Evolutionary conservation across 2,329 filamentous ascomycete species (phyloP).

Genomic region (Pseudonectria buxi): DNA sequence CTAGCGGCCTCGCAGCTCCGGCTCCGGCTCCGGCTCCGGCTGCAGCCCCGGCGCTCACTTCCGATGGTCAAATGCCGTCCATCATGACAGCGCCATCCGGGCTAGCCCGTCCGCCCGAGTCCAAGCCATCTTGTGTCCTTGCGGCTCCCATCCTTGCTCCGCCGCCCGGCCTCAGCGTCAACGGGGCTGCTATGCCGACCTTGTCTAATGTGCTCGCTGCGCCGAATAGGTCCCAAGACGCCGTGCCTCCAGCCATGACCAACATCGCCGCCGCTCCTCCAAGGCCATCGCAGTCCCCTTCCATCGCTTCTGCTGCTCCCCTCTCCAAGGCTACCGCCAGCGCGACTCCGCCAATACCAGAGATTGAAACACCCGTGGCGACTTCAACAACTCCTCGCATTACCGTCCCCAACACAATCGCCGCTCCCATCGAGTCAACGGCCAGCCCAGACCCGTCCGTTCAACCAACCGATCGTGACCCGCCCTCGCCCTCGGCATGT

Average conservation of each 20-base stretch:
- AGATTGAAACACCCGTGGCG: too few relatives aligned
- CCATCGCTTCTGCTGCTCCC: not conserved
- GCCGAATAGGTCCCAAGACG: conserved; percentile 33
- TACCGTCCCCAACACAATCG: conserved; percentile 4
- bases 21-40: conserved; percentile 7
- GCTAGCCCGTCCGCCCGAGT: conserved; percentile 17
- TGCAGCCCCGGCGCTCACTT: conserved; percentile 6
- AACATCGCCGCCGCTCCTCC: conserved; percentile 12
- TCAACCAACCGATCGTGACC: conserved; percentile 13
- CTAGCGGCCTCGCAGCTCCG: conserved; percentile 16
- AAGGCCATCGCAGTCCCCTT: conserved; percentile 5
- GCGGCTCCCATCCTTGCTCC: conserved; percentile 33
- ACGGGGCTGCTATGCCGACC: conserved; percentile 19
- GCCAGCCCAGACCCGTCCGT: conserved; percentile 7
- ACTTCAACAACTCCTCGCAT: conserved; percentile 3
- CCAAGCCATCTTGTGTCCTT: conserved; percentile 28
- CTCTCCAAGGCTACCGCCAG: not conserved
- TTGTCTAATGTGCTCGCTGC: conserved; percentile 40
- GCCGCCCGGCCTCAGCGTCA: conserved; percentile 25
- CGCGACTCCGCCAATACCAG: too few relatives aligned
- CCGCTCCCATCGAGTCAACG: conserved; percentile 4
- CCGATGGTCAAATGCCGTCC: conserved; percentile 2
- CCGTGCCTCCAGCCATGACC: conserved; percentile 12
- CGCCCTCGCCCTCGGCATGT: conserved; percentile 35
- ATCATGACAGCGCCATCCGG: conserved; percentile 16